Base-by-base conservation (phyloP, 257 asterid genomes). In the Penstemon davidsonii region DNA sequence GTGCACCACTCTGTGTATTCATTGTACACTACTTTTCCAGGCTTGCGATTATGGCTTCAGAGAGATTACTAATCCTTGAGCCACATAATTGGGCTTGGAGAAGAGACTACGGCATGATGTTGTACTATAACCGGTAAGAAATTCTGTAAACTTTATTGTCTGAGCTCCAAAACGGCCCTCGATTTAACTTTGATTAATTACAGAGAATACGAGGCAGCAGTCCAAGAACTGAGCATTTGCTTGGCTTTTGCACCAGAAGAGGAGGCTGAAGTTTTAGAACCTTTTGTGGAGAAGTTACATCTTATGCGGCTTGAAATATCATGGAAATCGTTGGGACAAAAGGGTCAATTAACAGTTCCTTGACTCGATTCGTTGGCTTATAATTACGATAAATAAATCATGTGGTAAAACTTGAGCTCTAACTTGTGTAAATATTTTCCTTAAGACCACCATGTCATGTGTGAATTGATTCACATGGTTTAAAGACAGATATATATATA, bases 181-280 rank as follows among this genome's bases (percentile, higher is more conserved):
- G 4, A 38, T 55, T 55, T 4, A 8, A 49, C 4, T 37, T 61
- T 11, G 5, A 65, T 37, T 25, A 11, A 41, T 40, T 57, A 51
- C 86, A 92, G 98, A 85, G 90, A 89, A 65, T 92, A 87, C 55
- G 95, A 81, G 76, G 89, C 83, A 37, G 96, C 97, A 0, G 91
- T 92, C 40, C 96, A 85, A 84, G 98, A 92, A 81, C 97, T 92
- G 11, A 92, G 98, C 88, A 89, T 92, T 69, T 92, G 96, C 79
- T 86, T 92, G 98, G 97, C 90, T 33, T 89, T 92, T 69, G 97
- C 97, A 18, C 98, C 98, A 3, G 98, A 92, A 75, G 97, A 89
- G 73, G 95, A 92, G 71, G 86, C 87, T 0, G 76, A 82, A 66
- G 83, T 87, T 46, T 74, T 92, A 18, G 96, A 87, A 66, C 86